These are phyloP conservation scores for Claviceps capensis DNA, from an alignment of 2,329 filamentous ascomycete genomes.

Conservation along the genomic window DNA sequence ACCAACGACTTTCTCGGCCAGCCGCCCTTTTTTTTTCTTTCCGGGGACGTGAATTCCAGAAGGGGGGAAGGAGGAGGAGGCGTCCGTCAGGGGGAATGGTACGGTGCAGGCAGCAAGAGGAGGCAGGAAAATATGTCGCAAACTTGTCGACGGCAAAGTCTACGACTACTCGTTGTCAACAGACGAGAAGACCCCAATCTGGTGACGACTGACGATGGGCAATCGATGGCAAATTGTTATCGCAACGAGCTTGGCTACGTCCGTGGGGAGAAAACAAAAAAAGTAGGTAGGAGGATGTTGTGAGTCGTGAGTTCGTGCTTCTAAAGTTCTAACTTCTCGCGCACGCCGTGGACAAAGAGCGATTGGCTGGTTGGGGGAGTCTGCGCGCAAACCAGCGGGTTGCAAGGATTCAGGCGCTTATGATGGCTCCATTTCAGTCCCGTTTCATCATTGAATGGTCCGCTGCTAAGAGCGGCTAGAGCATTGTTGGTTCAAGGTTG, in stretches of 20 bases:
- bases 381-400: not conserved
- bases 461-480: not conserved
- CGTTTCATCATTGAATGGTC: not conserved
- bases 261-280: not conserved
- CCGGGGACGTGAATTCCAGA: conserved; percentile 8
- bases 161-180: no score
- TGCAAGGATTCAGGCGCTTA: not conserved
- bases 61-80: not conserved
- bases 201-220: no score
- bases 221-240: no score
- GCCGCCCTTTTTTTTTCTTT: conserved; percentile 25
- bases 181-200: no score
- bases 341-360: not conserved
- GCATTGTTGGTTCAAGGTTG: no score
- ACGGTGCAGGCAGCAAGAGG: not conserved
- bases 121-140: not conserved
- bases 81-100: conserved; percentile 4
- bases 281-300: not conserved
- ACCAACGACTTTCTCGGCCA: conserved; percentile 18
- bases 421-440: not conserved
- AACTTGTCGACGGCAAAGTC: no score
- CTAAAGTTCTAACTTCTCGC: not conserved
- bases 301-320: not conserved
- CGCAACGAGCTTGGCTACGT: no score
- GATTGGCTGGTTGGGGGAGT: not conserved